Base-by-base conservation (phyloP, 192 early-diverging fungal species). In the Umbelopsis sp. region DNA sequence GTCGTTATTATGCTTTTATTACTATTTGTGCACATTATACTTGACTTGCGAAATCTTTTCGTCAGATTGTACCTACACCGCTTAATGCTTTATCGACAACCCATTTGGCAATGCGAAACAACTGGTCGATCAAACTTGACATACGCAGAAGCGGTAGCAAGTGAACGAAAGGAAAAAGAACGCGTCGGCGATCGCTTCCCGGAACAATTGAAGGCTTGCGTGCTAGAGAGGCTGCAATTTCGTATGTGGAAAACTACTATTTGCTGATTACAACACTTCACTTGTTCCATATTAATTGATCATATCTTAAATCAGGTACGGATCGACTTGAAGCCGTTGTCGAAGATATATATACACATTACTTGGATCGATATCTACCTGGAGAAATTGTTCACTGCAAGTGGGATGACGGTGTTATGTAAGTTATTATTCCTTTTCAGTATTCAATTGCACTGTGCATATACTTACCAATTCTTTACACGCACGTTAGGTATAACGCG, bases 61-160 rank as follows among this genome's bases (percentile, higher is more conserved):
- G 62, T 56, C 71, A 78, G 77, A 52, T 26, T 50, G 10, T 78
- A 78, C 67, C 45, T 78, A 49, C 53, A 74, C 22, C 52, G 77
- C 53, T 9, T 66, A 10, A 36, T 47, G 26, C 81, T 94, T 16
- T 95, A 95, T 71, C 83, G 85, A 25, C 88, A 89, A 66, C 85
- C 83, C 44, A 76, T 87, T 25, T 98, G 95, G 90, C 84, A 92
- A 68, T 96, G 95, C 80, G 84, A 86, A 50, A 81, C 82, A 6
- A 92, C 93, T 1, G 92, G 95, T 1, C 91, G 89, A 71, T 76
- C 80, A 24, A 80, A 87, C 45, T 77, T 98, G 56, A 95, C 92
- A 0, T 98, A 91, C 69, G 85, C 89, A 69, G 88, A 95, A 70
- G 96, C 96, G 0, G 76, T 92, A 22, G 77, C 88, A 43, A 91